These are phyloP conservation scores for Lachancea lanzarotensis DNA, from an alignment of 805 yeast genomes.

Conservation along the genomic window DNA sequence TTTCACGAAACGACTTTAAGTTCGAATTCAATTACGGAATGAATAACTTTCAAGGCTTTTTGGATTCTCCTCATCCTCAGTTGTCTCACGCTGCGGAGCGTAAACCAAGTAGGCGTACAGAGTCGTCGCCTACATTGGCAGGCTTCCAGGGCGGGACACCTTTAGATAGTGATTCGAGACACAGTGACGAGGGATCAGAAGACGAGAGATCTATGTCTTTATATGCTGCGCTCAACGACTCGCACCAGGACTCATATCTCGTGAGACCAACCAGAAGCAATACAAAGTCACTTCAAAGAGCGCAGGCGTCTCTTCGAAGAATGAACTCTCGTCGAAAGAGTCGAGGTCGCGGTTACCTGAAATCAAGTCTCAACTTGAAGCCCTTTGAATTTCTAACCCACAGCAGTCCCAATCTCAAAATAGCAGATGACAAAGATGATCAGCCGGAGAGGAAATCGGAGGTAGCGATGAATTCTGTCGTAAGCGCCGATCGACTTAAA, in stretches of 20 bases:
- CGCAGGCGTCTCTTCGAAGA: slow-evolving; percentile 57
- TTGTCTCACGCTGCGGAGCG: neutral
- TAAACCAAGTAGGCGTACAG: slow-evolving; percentile 1
- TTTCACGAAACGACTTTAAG: slow-evolving; percentile 26
- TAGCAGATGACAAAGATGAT: slow-evolving; percentile 20
- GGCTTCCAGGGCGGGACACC: neutral
- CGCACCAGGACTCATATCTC: slow-evolving; percentile 31
- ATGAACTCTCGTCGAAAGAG: slow-evolving; percentile 54
- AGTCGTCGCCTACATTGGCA: slow-evolving; percentile 6
- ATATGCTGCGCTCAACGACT: slow-evolving; percentile 46
- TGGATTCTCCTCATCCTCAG: slow-evolving; percentile 2
- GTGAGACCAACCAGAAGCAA: slow-evolving; percentile 34
- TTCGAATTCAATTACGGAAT: slow-evolving; percentile 29
- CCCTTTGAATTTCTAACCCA: slow-evolving; percentile 22
- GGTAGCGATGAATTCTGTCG: neutral
- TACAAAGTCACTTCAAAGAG: slow-evolving; percentile 50
- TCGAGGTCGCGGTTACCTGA: slow-evolving; percentile 36
- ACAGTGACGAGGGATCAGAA: slow-evolving; percentile 33
- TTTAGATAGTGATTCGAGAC: neutral
- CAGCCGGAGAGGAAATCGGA: slow-evolving; percentile 4
- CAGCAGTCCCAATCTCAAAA: slow-evolving; percentile 31
- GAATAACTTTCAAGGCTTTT: slow-evolving; percentile 9
- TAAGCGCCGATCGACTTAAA: slow-evolving; percentile 2
- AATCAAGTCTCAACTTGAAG: slow-evolving; percentile 24
- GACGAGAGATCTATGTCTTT: slow-evolving; percentile 66